Evolutionary conservation across 805 yeast species (phyloP), one percentile per base, ranked within the genome.

Genomic region (Hemisphaericaspora nanyangensis): DNA sequence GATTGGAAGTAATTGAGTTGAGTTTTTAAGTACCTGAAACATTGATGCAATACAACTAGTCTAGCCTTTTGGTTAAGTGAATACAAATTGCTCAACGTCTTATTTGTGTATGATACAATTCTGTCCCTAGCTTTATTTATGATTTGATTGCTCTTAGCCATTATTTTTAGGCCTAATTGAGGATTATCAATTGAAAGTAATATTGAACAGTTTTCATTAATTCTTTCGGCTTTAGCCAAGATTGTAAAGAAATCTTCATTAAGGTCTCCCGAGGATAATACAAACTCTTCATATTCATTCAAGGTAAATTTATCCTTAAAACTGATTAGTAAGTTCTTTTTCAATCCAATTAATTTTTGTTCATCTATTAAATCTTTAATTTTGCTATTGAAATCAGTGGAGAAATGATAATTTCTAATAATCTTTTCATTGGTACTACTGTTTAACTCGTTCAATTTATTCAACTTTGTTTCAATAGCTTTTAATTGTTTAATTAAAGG

Each of bases 171-270:
- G 1, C 95, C 95, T 12, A 85, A 63, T 34, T 69, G 68, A 13
- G 81, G 81, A 49, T 83, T 80, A 25, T 83, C 82, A 51, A 82
- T 72, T 5, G 88, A 77, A 17, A 93, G 69, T 22, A 93, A 63
- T 15, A 81, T 73, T 34, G 85, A 79, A 36, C 95, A 82, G 42
- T 81, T 77, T 25, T 74, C 70, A 53, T 81, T 80, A 20, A 90
- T 82, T 27, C 55, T 51, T 48, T 83, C 79, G 6, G 86, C 82
- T 50, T 80, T 81, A 11, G 65, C 60, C 25, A 90, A 63, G 1
- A 78, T 73, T 3, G 52, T 55, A 49, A 87, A 85, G 54, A 83
- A 88, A 37, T 74, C 79, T 2, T 69, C 64, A 45, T 66, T 64
- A 22, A 74, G 64, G 10, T 66, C 75, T 12, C 68, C 70, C 22